Evolutionary conservation across 2,329 filamentous ascomycete species (phyloP).

Genomic region (Gliomastix tumulicola): DNA sequence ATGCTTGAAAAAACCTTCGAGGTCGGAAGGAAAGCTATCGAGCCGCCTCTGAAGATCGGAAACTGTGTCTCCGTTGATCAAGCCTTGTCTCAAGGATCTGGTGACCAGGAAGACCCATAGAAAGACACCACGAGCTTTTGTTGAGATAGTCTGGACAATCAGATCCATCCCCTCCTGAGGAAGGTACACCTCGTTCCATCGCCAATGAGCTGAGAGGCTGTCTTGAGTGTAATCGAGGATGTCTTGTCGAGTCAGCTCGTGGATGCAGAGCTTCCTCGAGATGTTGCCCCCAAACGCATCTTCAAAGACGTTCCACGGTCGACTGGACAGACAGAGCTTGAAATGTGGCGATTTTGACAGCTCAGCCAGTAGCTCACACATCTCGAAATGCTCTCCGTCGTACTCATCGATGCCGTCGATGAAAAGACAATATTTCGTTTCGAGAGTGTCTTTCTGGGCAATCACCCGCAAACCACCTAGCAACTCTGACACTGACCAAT

Average conservation of each 20-base stretch:
- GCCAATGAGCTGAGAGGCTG: neutral
- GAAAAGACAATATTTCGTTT: constrained; percentile 8
- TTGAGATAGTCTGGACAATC: neutral
- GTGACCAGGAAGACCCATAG: neutral
- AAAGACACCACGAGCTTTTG: neutral
- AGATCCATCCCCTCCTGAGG: neutral
- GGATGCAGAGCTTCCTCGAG: neutral
- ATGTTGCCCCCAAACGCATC: neutral
- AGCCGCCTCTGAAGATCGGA: constrained; percentile 4
- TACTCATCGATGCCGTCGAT: constrained; percentile 12
- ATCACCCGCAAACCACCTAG: neutral
- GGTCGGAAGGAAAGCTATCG: constrained; percentile 4
- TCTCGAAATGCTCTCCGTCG: constrained; percentile 4
- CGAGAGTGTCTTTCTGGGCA: neutral
- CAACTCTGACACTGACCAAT: neutral
- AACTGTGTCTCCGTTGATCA: constrained; percentile 1
- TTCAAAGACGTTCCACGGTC: neutral
- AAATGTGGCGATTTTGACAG: constrained; percentile 1
- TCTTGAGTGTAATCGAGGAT: neutral
- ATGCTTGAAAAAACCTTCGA: constrained; percentile 6
- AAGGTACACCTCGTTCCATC: neutral
- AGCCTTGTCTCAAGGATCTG: constrained; percentile 3
- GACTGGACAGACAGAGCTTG: neutral
- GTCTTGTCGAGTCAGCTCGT: neutral
- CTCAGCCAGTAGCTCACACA: constrained; percentile 3